phyloP scores from a whole-genome alignment of 139 green algal species.

The Chlorella sorokiniana region DNA sequence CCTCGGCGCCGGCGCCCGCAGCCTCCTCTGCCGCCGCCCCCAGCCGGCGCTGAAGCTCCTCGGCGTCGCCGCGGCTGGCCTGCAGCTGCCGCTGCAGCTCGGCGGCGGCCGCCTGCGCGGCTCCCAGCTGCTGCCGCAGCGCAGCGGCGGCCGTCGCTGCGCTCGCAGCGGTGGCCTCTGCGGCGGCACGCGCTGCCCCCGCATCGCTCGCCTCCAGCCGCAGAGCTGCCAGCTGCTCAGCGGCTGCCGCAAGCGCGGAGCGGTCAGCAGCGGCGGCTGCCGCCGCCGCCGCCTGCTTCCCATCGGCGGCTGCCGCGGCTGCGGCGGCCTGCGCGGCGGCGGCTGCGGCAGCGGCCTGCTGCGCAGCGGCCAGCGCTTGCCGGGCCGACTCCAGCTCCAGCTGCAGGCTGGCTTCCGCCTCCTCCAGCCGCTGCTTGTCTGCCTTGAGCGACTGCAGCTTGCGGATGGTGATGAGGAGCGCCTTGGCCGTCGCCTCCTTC shows the following conservation, averaged over 20 bases:
- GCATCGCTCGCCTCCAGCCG: neutral
- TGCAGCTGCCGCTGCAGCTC: conserved; percentile 32
- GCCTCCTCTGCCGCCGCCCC: neutral
- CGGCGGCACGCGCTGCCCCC: neutral
- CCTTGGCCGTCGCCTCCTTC: conserved; percentile 41
- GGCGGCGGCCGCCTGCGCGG: neutral
- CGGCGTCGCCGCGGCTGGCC: conserved; percentile 1
- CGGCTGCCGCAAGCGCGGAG: conserved; percentile 37
- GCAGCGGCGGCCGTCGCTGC: neutral
- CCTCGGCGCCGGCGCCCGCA: neutral
- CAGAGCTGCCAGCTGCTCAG: conserved; percentile 2
- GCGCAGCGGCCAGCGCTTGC: conserved; percentile 3
- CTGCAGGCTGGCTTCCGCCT: conserved; percentile 70
- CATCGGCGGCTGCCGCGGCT: neutral
- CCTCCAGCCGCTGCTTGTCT: conserved; percentile 50
- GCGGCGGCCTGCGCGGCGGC: conserved; percentile 35
- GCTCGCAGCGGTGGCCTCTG: neutral
- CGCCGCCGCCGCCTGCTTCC: neutral
- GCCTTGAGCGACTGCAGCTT: conserved; percentile 39
- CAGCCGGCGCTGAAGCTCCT: conserved; percentile 2
- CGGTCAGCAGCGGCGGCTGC: conserved; percentile 35
- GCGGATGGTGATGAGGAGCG: conserved; percentile 32
- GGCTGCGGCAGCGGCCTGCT: neutral
- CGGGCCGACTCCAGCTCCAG: conserved; percentile 67
- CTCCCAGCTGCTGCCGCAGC: conserved; percentile 10